Evolutionary conservation across 1,284 basidiomycete genomes (phyloP).

Genomic region (Inonotus hispidus): DNA sequence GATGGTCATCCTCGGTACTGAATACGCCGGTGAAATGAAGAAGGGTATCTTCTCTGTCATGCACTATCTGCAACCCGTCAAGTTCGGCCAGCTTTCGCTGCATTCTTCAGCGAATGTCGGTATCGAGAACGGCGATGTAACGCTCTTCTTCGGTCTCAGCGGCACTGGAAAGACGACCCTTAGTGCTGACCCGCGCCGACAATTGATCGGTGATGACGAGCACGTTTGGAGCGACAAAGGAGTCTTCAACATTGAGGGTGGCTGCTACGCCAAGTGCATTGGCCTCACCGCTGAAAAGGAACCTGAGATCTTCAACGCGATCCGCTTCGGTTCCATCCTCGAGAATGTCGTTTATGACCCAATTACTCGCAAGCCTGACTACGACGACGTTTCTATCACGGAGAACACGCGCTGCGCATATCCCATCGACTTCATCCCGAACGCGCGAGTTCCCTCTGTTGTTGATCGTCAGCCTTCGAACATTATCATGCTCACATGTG

Average conservation of each 20-base stretch:
- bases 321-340: conserved; percentile 93
- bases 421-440: conserved; percentile 95
- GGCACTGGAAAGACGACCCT: conserved; percentile 99
- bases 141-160: conserved; percentile 98
- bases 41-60: conserved; percentile 99
- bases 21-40: conserved; percentile 99
- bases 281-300: conserved; percentile 96
- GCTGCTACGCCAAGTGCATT: conserved; percentile 99
- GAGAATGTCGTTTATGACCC: conserved; percentile 99
- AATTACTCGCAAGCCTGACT: conserved; percentile 82
- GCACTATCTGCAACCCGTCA: conserved; percentile 99
- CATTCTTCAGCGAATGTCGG: conserved; percentile 99
- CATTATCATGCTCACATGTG: conserved; percentile 98
- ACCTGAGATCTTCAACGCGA: conserved; percentile 96
- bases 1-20: conserved; percentile 99
- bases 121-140: conserved; percentile 84
- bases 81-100: conserved; percentile 96
- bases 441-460: conserved; percentile 89
- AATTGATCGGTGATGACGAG: conserved; percentile 95
- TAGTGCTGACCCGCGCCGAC: conserved; percentile 86
- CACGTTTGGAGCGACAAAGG: conserved; percentile 97
- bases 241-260: conserved; percentile 99
- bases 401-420: conserved; percentile 99
- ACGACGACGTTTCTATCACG: conserved; percentile 94
- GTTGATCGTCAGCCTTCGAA: conserved; percentile 85